Base-by-base conservation (phyloP, 2,329 filamentous ascomycete genomes). In the Pseudogymnoascus sp. region DNA sequence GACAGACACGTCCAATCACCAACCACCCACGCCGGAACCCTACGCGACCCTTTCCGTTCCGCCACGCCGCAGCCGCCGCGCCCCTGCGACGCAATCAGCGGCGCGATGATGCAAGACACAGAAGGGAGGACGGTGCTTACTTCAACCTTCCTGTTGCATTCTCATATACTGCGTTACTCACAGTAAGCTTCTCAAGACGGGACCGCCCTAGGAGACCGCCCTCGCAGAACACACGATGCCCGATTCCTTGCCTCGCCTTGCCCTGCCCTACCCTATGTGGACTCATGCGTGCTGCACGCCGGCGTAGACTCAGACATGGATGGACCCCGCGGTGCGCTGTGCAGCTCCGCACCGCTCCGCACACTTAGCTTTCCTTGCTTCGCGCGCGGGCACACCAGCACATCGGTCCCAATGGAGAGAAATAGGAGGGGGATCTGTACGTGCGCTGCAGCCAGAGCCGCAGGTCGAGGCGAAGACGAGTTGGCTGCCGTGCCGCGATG, bases 231-330 rank as follows among this genome's bases (percentile, higher is more conserved):
- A 15, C 8, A 8, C 15, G 26, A 54, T 15, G 26, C 33, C 44
- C 2, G 9, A 54, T 54, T 54, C 44, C 44, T 31, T 54, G 8
- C 44, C 44, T 54, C 44, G 26, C 44, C 44, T 5, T 31, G 26
- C 26, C 44, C 44, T 54, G 17, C 44, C 44, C 44, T 54, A 54
- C 44, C 44, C 44, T 54, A 54, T 54, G 44, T 54, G 44, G 44
- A 54, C 44, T 54, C 44, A 54, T 54, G 26, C 44, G 44, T 54
- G 44, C 44, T 17, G 44, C 26, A 54, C 26, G 44, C 26, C 26
- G 44, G 44, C 44, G 44, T 9, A 54, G 44, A 54, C 44, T 33
- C 26, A 54, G 44, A 54, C 44, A 31, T 54, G 44, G 44, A 54
- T 54, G 26, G 44, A 54, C 44, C 44, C 44, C 44, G 26, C 44